A percentile compares a stretch with the other conserved stretches of the same genome.
phyloP scores from a whole-genome alignment of 805 yeast genomes.

The Sugiyamaella qingdaonensis region DNA sequence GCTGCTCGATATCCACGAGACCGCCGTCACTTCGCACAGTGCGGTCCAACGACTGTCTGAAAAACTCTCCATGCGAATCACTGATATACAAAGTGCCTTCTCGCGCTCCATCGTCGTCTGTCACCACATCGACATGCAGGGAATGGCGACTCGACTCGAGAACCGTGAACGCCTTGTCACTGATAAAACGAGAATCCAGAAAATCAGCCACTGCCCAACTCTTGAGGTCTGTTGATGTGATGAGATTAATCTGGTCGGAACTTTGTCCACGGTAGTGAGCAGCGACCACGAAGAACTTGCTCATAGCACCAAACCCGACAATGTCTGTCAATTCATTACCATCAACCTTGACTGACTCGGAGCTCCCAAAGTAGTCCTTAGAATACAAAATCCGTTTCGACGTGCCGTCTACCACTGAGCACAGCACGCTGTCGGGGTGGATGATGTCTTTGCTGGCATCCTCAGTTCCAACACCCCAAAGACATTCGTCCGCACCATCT shows the following conservation, averaged over 20 bases:
- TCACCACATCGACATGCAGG: slow-evolving; percentile 39
- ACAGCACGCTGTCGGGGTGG: slow-evolving; percentile 33
- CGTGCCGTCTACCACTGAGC: slow-evolving; percentile 40
- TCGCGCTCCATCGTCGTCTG: slow-evolving; percentile 12
- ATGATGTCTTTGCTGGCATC: slow-evolving; percentile 26
- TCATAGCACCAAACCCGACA: slow-evolving; percentile 34
- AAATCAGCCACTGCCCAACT: slow-evolving; percentile 35
- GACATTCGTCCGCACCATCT: slow-evolving; percentile 29
- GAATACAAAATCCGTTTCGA: slow-evolving; percentile 36
- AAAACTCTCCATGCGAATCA: slow-evolving; percentile 53
- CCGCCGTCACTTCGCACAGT: slow-evolving; percentile 32
- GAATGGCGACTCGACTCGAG: slow-evolving; percentile 39
- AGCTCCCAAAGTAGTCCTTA: slow-evolving; percentile 42
- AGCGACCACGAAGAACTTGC: slow-evolving; percentile 36
- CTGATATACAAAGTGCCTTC: slow-evolving; percentile 34
- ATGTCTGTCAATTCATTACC: slow-evolving; percentile 33
- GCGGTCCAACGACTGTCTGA: slow-evolving; percentile 40
- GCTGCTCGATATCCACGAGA: slow-evolving; percentile 40
- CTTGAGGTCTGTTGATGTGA: slow-evolving; percentile 32
- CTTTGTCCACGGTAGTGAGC: slow-evolving; percentile 19
- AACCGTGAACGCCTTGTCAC: slow-evolving; percentile 29
- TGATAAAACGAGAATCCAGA: slow-evolving; percentile 24
- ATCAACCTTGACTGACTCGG: slow-evolving; percentile 30
- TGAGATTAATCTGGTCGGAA: background rate
- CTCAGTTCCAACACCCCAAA: slow-evolving; percentile 27